Evolutionary conservation across 257 asterid genomes (phyloP).

Genomic region (Primulina huaijiensis): DNA sequence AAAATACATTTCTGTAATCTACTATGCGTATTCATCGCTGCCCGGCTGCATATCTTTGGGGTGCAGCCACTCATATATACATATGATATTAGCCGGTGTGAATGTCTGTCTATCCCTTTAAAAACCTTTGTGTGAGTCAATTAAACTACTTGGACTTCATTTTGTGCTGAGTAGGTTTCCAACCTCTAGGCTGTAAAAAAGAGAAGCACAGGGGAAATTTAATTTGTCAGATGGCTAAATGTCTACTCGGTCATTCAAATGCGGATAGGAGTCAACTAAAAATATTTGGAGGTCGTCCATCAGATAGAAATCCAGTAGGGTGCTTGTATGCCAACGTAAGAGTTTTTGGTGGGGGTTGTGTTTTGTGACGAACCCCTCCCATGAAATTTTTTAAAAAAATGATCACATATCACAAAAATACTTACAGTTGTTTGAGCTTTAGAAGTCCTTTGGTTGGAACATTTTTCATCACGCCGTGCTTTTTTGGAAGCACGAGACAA

Average conservation of each 20-base stretch:
- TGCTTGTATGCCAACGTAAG: background rate
- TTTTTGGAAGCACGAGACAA: slow-evolving; percentile 24
- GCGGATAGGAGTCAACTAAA: background rate
- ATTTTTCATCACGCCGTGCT: slow-evolving; percentile 14
- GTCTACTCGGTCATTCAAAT: background rate
- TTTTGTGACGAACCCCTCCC: background rate
- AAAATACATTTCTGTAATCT: background rate
- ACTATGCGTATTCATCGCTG: background rate
- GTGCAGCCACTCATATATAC: slow-evolving; percentile 23
- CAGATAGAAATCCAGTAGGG: background rate
- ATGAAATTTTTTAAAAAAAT: background rate
- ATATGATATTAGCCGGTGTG: slow-evolving; percentile 18
- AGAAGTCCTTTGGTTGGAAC: slow-evolving; percentile 7
- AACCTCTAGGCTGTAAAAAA: slow-evolving; percentile 30
- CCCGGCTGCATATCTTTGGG: background rate
- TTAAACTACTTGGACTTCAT: slow-evolving; percentile 15
- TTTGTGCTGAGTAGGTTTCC: slow-evolving; percentile 17
- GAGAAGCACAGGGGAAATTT: background rate
- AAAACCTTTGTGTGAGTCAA: slow-evolving; percentile 13
- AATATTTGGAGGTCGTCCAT: background rate
- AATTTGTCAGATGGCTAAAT: background rate
- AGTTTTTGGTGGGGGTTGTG: background rate
- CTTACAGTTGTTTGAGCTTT: slow-evolving; percentile 35
- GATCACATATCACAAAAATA: slow-evolving; percentile 4
- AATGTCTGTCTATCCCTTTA: background rate